These are phyloP conservation scores for Didymella arachidicola DNA, from an alignment of 2,329 filamentous ascomycete species.

Conservation along the genomic window DNA sequence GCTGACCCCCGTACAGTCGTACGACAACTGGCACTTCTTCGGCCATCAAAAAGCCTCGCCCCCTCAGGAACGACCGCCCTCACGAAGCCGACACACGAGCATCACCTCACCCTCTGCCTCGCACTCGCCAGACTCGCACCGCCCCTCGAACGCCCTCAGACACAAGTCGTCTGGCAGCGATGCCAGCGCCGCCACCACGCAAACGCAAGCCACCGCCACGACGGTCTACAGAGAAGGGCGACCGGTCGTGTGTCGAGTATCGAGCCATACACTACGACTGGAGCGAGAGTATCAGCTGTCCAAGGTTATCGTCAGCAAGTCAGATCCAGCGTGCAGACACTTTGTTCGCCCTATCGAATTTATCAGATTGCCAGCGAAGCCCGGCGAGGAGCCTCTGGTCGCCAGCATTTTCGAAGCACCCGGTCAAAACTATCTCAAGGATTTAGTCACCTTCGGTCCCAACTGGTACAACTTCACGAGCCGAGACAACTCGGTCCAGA, in stretches of 20 bases:
- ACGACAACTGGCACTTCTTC: slow-evolving; percentile 80
- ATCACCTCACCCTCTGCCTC: slow-evolving; percentile 35
- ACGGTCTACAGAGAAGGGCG: slow-evolving; percentile 40
- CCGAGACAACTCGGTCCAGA: slow-evolving; percentile 28
- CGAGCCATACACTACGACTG: slow-evolving; percentile 80
- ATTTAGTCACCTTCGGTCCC: slow-evolving; percentile 79
- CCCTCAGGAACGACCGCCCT: slow-evolving; percentile 32
- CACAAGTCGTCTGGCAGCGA: slow-evolving; percentile 50
- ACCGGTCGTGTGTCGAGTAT: slow-evolving; percentile 81
- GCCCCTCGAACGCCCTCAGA: slow-evolving; percentile 35
- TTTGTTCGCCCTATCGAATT: slow-evolving; percentile 84
- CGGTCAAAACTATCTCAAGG: slow-evolving; percentile 74
- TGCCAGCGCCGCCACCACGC: slow-evolving; percentile 48
- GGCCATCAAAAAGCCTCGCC: slow-evolving; percentile 44
- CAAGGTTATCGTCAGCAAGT: slow-evolving; percentile 73
- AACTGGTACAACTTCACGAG: slow-evolving; percentile 51
- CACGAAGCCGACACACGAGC: slow-evolving; percentile 34
- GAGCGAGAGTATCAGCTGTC: slow-evolving; percentile 88
- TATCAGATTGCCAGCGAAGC: slow-evolving; percentile 71
- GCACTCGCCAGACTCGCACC: slow-evolving; percentile 42
- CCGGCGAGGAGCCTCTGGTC: slow-evolving; percentile 76
- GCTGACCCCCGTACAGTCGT: slow-evolving; percentile 62
- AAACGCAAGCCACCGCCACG: slow-evolving; percentile 59
- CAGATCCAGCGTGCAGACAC: slow-evolving; percentile 76
- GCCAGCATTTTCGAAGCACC: slow-evolving; percentile 83